Evolutionary conservation across 805 yeast genomes (phyloP).

Genomic region (Lipomyces lipofer): DNA sequence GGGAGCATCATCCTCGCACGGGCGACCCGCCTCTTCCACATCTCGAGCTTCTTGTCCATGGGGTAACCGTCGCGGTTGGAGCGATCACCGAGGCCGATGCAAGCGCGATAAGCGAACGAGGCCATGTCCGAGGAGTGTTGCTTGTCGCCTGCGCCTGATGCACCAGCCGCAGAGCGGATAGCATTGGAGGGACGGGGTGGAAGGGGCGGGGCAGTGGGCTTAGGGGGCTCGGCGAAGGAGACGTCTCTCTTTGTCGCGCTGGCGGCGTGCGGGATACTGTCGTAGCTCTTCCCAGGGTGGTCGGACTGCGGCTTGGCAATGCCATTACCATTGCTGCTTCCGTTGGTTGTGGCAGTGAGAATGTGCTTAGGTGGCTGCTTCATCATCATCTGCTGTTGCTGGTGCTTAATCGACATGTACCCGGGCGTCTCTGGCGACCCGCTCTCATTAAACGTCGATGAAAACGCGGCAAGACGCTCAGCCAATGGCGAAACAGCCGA

Average conservation of each 20-base stretch:
- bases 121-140: constrained; percentile 17
- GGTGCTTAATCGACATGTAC: constrained; percentile 6
- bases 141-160: not conserved
- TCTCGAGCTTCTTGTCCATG: constrained; percentile 52
- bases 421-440: constrained; percentile 19
- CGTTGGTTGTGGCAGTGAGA: not conserved
- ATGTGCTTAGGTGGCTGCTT: not conserved
- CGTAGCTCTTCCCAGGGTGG: not conserved
- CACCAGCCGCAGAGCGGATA: constrained; percentile 10
- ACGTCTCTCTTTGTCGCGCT: constrained; percentile 1
- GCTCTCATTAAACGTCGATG: constrained; percentile 23
- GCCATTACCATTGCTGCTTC: not conserved
- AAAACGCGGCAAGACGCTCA: constrained; percentile 21
- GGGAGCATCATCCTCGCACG: constrained; percentile 48
- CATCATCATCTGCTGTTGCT: not conserved
- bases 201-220: constrained; percentile 10
- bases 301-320: not conserved
- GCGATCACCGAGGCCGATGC: constrained; percentile 12
- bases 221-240: not conserved
- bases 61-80: constrained; percentile 6
- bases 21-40: constrained; percentile 58
- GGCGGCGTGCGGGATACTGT: constrained; percentile 5
- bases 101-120: constrained; percentile 25
- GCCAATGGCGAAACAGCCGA: constrained; percentile 26
- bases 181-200: constrained; percentile 19